phyloP scores from a whole-genome alignment of 192 early-diverging fungal species.

The Backusella macrospora region DNA sequence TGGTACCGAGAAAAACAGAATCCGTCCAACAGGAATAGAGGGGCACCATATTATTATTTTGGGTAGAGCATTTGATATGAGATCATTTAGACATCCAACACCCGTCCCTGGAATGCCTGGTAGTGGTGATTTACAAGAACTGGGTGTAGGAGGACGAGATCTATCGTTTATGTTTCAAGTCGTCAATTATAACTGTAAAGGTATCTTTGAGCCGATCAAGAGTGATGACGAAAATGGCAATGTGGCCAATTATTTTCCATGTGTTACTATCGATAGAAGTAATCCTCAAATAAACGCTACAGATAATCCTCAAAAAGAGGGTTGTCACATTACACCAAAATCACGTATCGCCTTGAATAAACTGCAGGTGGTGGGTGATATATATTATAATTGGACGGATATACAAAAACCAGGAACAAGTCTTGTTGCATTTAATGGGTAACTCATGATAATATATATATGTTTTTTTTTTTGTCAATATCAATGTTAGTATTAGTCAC shows the following conservation, averaged over 20 bases:
- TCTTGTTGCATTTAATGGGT: conserved; percentile 75
- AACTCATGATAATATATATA: conserved; percentile 14
- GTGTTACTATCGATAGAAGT: conserved; percentile 50
- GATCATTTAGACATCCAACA: conserved; percentile 55
- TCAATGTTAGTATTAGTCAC: too few relatives aligned
- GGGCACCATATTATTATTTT: conserved; percentile 60
- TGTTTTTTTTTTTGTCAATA: background rate
- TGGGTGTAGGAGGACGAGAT: conserved; percentile 69
- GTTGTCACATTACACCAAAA: conserved; percentile 58
- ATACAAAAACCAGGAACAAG: conserved; percentile 54
- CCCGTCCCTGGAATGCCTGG: conserved; percentile 38
- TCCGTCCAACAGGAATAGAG: conserved; percentile 53
- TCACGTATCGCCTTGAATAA: conserved; percentile 47
- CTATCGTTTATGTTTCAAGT: conserved; percentile 80
- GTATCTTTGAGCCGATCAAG: conserved; percentile 46
- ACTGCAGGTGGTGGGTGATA: conserved; percentile 60
- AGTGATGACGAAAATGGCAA: conserved; percentile 43
- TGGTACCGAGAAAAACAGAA: conserved; percentile 48
- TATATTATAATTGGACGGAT: conserved; percentile 72
- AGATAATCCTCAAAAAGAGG: conserved; percentile 56
- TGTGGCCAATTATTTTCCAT: conserved; percentile 69
- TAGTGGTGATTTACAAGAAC: conserved; percentile 56
- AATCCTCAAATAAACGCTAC: conserved; percentile 51
- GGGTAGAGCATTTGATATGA: conserved; percentile 67
- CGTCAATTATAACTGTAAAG: conserved; percentile 69